These are phyloP conservation scores for Suillus occidentalis DNA, from an alignment of 768 basidiomycete genomes.

Conservation along the genomic window DNA sequence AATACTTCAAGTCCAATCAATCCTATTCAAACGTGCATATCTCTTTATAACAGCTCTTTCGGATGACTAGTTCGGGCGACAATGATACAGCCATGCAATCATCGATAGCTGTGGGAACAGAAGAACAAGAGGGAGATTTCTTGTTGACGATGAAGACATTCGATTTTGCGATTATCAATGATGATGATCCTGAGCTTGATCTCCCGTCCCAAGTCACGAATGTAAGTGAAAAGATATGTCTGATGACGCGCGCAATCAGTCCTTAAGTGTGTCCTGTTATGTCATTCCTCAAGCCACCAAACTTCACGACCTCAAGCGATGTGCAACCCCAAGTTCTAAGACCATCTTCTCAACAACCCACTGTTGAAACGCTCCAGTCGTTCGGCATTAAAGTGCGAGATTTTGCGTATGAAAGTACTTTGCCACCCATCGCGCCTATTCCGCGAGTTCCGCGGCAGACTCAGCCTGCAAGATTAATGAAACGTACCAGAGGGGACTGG, in stretches of 20 bases:
- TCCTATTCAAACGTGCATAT: not conserved
- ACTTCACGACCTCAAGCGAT: conserved; percentile 18
- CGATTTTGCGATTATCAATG: conserved; percentile 7
- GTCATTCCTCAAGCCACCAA: conserved; percentile 22
- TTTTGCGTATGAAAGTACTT: conserved; percentile 67
- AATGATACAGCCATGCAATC: conserved; percentile 7
- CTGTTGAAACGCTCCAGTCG: conserved; percentile 27
- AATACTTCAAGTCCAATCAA: not conserved
- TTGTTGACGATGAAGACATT: conserved; percentile 2
- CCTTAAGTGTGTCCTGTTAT: conserved; percentile 35
- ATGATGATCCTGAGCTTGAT: conserved; percentile 21
- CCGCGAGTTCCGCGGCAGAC: conserved; percentile 47
- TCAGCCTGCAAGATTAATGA: conserved; percentile 42
- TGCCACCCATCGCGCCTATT: conserved; percentile 60
- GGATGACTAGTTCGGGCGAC: conserved; percentile 20
- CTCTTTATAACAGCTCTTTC: conserved; percentile 4
- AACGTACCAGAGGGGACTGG: conserved; percentile 38
- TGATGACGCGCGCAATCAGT: conserved; percentile 25
- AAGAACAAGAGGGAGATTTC: conserved; percentile 4
- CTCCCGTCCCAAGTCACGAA: conserved; percentile 25
- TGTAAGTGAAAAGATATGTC: conserved; percentile 38
- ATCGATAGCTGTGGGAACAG: conserved; percentile 8
- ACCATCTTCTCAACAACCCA: conserved; percentile 36
- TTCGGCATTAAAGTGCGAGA: conserved; percentile 50
- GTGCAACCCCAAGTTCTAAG: not conserved